These are phyloP conservation scores for Plasmodium gaboni DNA, from an alignment of 169 alveolate species.

Conservation along the genomic window DNA sequence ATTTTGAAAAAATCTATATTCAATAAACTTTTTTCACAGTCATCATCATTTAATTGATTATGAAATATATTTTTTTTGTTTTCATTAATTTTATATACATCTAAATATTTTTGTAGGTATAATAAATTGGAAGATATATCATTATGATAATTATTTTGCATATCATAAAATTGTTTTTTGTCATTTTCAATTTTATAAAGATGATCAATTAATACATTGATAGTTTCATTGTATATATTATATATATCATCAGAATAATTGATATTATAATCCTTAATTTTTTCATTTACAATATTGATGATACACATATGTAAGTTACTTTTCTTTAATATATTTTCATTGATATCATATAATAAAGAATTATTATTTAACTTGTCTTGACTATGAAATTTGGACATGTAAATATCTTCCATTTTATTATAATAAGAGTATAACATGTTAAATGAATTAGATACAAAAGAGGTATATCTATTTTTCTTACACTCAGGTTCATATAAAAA, in stretches of 20 bases:
- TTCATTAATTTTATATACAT: constrained; percentile 45
- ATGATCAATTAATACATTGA: constrained; percentile 3
- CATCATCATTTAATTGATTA: constrained; percentile 19
- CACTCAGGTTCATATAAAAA: constrained; percentile 11
- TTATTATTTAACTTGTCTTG: constrained; percentile 18
- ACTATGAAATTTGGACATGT: constrained; percentile 4
- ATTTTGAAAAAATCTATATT: constrained; percentile 33
- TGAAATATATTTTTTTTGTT: constrained; percentile 28
- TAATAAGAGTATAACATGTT: constrained; percentile 4
- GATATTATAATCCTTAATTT: neutral
- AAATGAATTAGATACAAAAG: constrained; percentile 10
- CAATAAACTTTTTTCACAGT: constrained; percentile 23
- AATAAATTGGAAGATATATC: neutral
- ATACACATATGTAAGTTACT: constrained; percentile 23
- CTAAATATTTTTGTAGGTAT: constrained; percentile 5
- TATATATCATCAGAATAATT: constrained; percentile 19
- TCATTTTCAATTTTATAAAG: constrained; percentile 1
- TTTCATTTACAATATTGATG: neutral
- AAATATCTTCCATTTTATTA: neutral
- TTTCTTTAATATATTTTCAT: constrained; percentile 20
- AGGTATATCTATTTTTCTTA: constrained; percentile 3
- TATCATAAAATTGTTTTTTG: neutral
- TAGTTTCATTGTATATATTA: constrained; percentile 14
- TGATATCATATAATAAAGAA: constrained; percentile 40
- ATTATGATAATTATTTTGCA: neutral